These are phyloP conservation scores for Hygrophila difformis DNA, from an alignment of 257 asterid species.

Conservation along the genomic window DNA sequence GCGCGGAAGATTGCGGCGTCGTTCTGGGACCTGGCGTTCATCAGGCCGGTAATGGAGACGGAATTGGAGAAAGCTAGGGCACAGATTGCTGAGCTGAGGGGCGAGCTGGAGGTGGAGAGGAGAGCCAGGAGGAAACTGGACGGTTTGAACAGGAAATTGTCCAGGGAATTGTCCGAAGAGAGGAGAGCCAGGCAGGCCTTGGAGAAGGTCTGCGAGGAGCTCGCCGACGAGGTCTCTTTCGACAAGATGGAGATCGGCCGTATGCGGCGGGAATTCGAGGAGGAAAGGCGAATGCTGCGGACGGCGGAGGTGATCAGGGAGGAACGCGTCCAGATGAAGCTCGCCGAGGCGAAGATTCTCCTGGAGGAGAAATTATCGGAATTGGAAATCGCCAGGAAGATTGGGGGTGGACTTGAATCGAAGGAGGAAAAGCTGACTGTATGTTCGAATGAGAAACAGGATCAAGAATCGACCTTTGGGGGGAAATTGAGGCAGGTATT, in stretches of 20 bases:
- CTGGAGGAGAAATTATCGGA: conserved; percentile 53
- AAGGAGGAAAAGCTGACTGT: conserved; percentile 10
- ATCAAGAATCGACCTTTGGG: conserved; percentile 15
- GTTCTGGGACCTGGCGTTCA: conserved; percentile 65
- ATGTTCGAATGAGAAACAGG: background rate
- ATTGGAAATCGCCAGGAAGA: conserved; percentile 20
- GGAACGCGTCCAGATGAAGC: conserved; percentile 86
- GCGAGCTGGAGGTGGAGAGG: conserved; percentile 38
- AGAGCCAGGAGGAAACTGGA: conserved; percentile 47
- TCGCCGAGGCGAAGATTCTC: conserved; percentile 46
- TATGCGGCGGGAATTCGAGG: conserved; percentile 53
- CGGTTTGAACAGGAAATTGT: conserved; percentile 31
- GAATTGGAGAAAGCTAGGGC: conserved; percentile 45
- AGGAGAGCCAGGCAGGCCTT: conserved; percentile 45
- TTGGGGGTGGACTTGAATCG: conserved; percentile 2
- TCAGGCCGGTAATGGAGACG: conserved; percentile 62
- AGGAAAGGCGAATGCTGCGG: conserved; percentile 76
- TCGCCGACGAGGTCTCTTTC: conserved; percentile 34
- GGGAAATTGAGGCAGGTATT: conserved; percentile 19
- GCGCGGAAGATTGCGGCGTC: conserved; percentile 63
- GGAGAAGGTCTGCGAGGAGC: conserved; percentile 40
- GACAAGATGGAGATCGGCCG: conserved; percentile 28
- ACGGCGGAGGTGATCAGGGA: conserved; percentile 74
- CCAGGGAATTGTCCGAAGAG: conserved; percentile 44
- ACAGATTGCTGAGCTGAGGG: conserved; percentile 30